These are phyloP conservation scores for Penicillium lividum DNA, from an alignment of 495 filamentous ascomycete genomes.

Conservation along the genomic window DNA sequence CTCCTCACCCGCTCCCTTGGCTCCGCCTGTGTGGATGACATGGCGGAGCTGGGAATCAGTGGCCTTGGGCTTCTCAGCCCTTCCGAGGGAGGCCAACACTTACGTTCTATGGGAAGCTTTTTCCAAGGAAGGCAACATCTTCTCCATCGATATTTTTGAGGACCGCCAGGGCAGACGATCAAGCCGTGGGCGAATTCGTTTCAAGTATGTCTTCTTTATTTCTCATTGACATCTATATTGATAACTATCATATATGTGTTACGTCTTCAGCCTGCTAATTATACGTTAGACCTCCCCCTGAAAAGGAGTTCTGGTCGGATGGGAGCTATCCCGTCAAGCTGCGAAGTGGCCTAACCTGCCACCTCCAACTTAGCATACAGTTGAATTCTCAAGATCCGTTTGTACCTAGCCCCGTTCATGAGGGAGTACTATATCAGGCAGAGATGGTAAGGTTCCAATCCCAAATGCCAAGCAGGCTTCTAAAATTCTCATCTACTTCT, in stretches of 20 bases:
- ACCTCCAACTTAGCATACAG: neutral
- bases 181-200: conserved; percentile 40
- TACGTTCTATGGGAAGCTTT: conserved; percentile 41
- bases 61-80: conserved; percentile 31
- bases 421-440: conserved; percentile 28
- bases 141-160: conserved; percentile 47
- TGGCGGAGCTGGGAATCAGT: conserved; percentile 46
- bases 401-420: conserved; percentile 33
- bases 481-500: neutral
- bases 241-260: too few relatives aligned
- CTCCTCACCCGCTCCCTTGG: neutral
- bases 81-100: conserved; percentile 38
- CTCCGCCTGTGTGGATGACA: conserved; percentile 3
- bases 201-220: conserved; percentile 30
- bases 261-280: conserved; percentile 5
- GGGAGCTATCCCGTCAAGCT: conserved; percentile 25
- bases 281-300: conserved; percentile 42
- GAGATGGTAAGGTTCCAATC: conserved; percentile 29
- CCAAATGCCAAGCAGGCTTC: neutral
- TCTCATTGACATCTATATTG: neutral
- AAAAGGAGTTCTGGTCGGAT: conserved; percentile 39
- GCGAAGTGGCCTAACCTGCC: neutral
- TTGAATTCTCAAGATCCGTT: neutral
- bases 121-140: conserved; percentile 39
- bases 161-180: conserved; percentile 30